phyloP scores from a whole-genome alignment of 192 early-diverging fungal species.

The Coemansia sp. region DNA sequence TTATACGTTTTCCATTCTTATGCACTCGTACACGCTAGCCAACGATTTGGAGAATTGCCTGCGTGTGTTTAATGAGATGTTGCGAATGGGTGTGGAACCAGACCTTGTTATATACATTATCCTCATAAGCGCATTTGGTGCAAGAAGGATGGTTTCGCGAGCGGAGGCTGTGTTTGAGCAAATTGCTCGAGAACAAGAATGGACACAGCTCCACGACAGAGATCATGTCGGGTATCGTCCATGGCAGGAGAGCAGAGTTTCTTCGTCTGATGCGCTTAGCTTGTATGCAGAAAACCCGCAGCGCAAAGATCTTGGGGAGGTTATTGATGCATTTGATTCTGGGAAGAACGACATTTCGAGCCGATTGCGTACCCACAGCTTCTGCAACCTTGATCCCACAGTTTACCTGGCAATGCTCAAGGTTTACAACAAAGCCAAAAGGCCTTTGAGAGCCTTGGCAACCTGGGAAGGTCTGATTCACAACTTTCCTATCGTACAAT shows the following conservation, averaged over 20 bases:
- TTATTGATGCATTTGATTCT: background rate
- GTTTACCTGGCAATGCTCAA: constrained; percentile 53
- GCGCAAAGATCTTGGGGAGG: constrained; percentile 4
- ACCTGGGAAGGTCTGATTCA: constrained; percentile 48
- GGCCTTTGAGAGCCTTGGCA: constrained; percentile 38
- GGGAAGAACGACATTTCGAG: constrained; percentile 8
- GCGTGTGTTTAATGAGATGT: constrained; percentile 62
- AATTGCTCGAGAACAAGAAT: constrained; percentile 34
- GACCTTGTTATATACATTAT: constrained; percentile 51
- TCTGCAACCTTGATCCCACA: constrained; percentile 48
- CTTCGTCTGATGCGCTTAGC: constrained; percentile 23
- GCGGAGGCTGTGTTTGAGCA: constrained; percentile 47
- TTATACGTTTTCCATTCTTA: constrained; percentile 76
- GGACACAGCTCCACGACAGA: constrained; percentile 11
- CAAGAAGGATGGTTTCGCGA: background rate
- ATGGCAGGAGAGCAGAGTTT: background rate
- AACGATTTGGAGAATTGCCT: constrained; percentile 70
- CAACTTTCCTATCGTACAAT: constrained; percentile 47
- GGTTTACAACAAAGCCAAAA: constrained; percentile 26
- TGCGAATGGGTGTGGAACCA: constrained; percentile 51
- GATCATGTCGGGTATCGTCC: background rate
- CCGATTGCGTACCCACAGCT: constrained; percentile 32
- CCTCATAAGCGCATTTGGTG: constrained; percentile 44
- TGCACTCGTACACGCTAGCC: constrained; percentile 73
- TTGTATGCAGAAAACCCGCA: constrained; percentile 31